Evolutionary conservation across 2,329 filamentous ascomycete genomes (phyloP), one percentile per base, ranked within the genome.

Genomic region (Metarhizium brunneum): DNA sequence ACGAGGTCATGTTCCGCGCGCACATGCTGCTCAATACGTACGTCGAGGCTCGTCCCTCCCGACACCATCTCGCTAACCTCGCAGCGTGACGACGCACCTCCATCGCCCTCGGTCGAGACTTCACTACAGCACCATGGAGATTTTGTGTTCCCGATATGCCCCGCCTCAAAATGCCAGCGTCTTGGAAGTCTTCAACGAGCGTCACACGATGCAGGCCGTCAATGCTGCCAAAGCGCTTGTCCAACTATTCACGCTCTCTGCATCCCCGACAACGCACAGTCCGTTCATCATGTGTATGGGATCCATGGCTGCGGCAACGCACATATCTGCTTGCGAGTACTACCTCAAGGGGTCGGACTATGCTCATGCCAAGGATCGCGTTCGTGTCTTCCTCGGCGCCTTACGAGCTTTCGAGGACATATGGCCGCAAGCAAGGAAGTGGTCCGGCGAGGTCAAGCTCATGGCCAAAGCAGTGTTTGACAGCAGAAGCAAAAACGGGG

Each of bases 1-100:
- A 95, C 66, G 87, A 92, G 69, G 84, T 92, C 76, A 82, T 92
- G 66, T 92, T 92, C 71, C 87, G 91, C 66, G 89, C 87, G 1
- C 85, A 87, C 59, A 89, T 91, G 80, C 85, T 91, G 57, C 77
- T 71, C 35, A 70, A 78, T 56, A 76, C 76, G 76, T 78, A 68
- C 64, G 75, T 47, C 8, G 7, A 25, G 13, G 8, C 43, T 6
- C 6, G 8, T 47, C 2, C 8, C 40, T 4, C 1, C 14, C 20
- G n/a, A 16, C 2, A 2, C 69, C 11, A 6, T 6, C 1, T 43
- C 4, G 18, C 47, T 52, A 36, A 53, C 50, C 3, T 18, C 14
- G 2, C 14, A 62, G 60, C 4, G 52, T 60, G 10, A 56, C 57
- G 6, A 54, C 56, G 3, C 60, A 62, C 29, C 54, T 62, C 2